Conservation (phyloP, 441 rosid genomes). For the Populus hybrid region DNA sequence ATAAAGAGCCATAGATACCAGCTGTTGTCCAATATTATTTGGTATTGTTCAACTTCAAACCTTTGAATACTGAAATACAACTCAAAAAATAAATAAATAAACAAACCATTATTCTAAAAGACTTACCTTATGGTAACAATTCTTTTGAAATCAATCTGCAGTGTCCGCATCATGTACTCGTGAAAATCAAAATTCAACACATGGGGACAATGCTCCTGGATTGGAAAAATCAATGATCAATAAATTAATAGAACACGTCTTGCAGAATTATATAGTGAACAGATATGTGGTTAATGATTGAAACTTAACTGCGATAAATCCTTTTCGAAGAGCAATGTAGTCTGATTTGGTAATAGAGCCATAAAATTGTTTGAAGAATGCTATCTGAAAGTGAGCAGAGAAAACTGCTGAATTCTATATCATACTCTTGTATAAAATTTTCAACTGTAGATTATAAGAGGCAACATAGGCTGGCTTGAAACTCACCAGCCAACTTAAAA, state of each 20-base stretch:
- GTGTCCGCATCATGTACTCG: conserved; percentile 57
- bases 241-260: neutral
- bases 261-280: neutral
- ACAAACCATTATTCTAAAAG: neutral
- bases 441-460: neutral
- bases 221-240: neutral
- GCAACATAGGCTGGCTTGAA: neutral
- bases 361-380: conserved; percentile 81
- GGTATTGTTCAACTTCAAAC: neutral
- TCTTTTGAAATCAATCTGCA: conserved; percentile 60
- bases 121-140: conserved; percentile 75
- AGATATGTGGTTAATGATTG: neutral
- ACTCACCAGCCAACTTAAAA: conserved; percentile 70
- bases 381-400: conserved; percentile 35
- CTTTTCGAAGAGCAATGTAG: conserved; percentile 62
- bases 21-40: conserved; percentile 29
- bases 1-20: conserved; percentile 95
- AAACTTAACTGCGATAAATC: conserved; percentile 56
- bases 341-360: conserved; percentile 75
- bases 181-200: conserved; percentile 47
- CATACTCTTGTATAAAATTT: neutral
- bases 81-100: neutral
- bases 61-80: neutral
- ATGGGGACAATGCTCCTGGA: conserved; percentile 44
- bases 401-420: neutral